A percentile compares a stretch with the other conserved stretches of the same genome.
Evolutionary conservation across 345 rosid genomes (phyloP).

Genomic region (Rhodamnia argentea): DNA sequence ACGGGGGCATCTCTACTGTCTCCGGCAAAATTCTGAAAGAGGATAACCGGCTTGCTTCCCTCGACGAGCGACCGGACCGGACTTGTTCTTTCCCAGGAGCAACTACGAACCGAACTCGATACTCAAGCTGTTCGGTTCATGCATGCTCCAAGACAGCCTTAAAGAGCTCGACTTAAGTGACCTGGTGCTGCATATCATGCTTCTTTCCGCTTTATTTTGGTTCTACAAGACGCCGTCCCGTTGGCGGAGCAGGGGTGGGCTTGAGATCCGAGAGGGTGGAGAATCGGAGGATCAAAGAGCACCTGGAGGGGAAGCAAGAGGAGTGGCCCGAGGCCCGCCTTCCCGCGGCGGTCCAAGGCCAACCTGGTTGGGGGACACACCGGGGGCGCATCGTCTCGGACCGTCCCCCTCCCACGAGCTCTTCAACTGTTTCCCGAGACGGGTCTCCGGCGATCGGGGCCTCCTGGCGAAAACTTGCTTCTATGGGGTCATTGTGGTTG

Average conservation of each 20-base stretch:
- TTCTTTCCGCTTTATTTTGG: background rate
- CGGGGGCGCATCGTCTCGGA: conserved; percentile 30
- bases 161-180: background rate
- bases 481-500: conserved; percentile 31
- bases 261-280: conserved; percentile 26
- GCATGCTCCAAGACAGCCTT: background rate
- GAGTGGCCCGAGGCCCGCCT: conserved; percentile 39
- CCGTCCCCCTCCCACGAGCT: conserved; percentile 24
- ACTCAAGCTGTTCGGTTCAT: no score
- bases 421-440: conserved; percentile 24
- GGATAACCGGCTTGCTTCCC: no score
- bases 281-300: conserved; percentile 26
- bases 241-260: conserved; percentile 27
- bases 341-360: conserved; percentile 42
- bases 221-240: background rate
- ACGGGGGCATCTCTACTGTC: no score
- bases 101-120: no score
- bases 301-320: conserved; percentile 26
- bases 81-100: no score
- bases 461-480: conserved; percentile 40
- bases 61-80: no score
- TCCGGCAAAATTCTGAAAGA: no score
- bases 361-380: conserved; percentile 34
- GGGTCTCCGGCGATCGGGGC: conserved; percentile 22
- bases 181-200: background rate